Base-by-base conservation (phyloP, 1,284 basidiomycete genomes). In the Spongispora temasekensis region DNA sequence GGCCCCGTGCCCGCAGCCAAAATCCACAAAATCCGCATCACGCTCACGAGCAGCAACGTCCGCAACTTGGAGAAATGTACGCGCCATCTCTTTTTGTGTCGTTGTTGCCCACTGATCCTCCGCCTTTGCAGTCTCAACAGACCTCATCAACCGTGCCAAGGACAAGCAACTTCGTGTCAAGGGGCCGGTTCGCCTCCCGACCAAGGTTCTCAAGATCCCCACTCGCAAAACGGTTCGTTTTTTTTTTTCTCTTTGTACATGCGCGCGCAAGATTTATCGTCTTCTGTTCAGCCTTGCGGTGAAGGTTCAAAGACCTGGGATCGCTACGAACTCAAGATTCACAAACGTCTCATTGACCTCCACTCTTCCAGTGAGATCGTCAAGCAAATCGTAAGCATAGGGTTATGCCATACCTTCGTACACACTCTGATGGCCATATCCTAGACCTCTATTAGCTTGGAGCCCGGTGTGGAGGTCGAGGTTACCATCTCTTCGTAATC, bases 221-320 rank as follows among this genome's bases (percentile, higher is more conserved):
- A 98, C 95, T 81, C 94, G 97, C 77, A 98, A 98, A 81, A 95
- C 95, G 69, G 94, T 94, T 66, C 71, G 91, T 83, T 5, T 51
- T 17, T n/a, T 21, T 19, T 27, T 28, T 19, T 28, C 4, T n/a
- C 42, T 10, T 10, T 27, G 0, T 23, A 7, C 23, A 44, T 15
- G 46, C 25, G 59, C 46, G 4, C 25, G 57, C 21, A 13, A 19
- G 19, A 13, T 31, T 63, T 34, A 58, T 62, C 34, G 69, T 59
- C 0, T 50, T 5, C 21, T 57, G 27, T 70, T 69, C 73, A 96
- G 93, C 93, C 96, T 81, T 97, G 97, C 78, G 97, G 97, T 96
- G 97, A 99, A 83, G 97, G 97, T 87, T 97, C 94, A 75, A 99
- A 99, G 91, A 99, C 97, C 76, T 99, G 97, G 97, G 97, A 99